A percentile compares a stretch with the other conserved stretches of the same genome.
These are phyloP conservation scores for Sporothrix inflata DNA, from an alignment of 2,329 filamentous ascomycete genomes.

Conservation along the genomic window DNA sequence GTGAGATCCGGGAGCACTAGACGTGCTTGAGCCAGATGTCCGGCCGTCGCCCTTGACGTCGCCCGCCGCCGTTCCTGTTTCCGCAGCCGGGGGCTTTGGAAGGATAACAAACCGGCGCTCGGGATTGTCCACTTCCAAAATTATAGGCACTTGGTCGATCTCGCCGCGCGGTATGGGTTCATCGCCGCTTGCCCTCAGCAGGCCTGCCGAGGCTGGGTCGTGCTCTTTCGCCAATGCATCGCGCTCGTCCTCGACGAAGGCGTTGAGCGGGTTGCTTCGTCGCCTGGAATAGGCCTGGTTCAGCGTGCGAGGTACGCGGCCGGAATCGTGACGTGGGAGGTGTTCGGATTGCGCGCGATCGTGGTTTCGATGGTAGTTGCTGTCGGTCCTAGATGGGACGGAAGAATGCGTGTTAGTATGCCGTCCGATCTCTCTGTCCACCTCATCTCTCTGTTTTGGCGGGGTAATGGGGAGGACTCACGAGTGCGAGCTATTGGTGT, in stretches of 20 bases:
- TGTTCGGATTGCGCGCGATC: constrained; percentile 28
- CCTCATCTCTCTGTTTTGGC: background rate
- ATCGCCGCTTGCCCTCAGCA: constrained; percentile 49
- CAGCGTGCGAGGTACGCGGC: background rate
- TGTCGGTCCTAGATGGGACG: background rate
- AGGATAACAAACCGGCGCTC: constrained; percentile 70
- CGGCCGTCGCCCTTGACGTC: constrained; percentile 20
- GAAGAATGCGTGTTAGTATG: background rate
- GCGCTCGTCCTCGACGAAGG: constrained; percentile 71
- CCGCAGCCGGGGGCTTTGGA: constrained; percentile 38
- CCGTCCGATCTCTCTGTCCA: background rate
- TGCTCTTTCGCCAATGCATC: constrained; percentile 65
- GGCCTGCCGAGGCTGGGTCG: constrained; percentile 43
- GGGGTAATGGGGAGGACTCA: constrained; percentile 27
- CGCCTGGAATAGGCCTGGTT: constrained; percentile 3
- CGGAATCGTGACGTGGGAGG: background rate
- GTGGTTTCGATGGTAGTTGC: constrained; percentile 3
- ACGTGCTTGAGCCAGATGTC: background rate
- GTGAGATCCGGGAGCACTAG: background rate
- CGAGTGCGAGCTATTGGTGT: constrained; percentile 24
- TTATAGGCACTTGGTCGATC: constrained; percentile 68
- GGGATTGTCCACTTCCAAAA: constrained; percentile 65
- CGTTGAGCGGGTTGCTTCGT: constrained; percentile 58
- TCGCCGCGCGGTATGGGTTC: constrained; percentile 65
- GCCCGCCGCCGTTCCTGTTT: constrained; percentile 4